Evolutionary conservation across 306 rosid genomes (phyloP).

Genomic region (Acacia crassicarpa): DNA sequence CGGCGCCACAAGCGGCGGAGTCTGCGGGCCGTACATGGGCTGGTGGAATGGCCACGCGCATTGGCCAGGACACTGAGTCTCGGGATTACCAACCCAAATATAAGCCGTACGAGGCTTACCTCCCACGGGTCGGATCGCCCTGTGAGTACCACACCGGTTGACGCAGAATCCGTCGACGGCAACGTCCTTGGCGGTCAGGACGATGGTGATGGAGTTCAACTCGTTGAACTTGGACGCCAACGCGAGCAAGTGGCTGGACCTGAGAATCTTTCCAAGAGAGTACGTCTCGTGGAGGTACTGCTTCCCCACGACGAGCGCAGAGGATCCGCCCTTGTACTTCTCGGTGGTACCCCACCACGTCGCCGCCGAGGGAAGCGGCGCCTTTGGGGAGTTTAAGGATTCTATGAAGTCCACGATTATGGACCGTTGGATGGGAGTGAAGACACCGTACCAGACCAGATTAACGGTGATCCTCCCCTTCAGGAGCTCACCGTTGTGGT

Average conservation of each 20-base stretch:
- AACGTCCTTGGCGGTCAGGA: slow-evolving; percentile 76
- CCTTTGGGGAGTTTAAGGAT: slow-evolving; percentile 38
- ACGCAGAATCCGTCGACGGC: slow-evolving; percentile 72
- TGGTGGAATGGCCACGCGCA: slow-evolving; percentile 98
- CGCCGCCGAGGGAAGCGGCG: slow-evolving; percentile 53
- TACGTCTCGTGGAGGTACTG: slow-evolving; percentile 65
- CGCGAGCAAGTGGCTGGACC: slow-evolving; percentile 42
- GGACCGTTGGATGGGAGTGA: slow-evolving; percentile 77
- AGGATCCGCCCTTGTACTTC: slow-evolving; percentile 64
- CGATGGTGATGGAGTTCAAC: slow-evolving; percentile 53
- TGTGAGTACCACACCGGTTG: slow-evolving; percentile 79
- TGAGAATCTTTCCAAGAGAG: slow-evolving; percentile 64
- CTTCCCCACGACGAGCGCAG: slow-evolving; percentile 61
- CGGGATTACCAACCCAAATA: slow-evolving; percentile 91
- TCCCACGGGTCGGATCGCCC: slow-evolving; percentile 27
- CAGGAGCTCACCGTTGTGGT: slow-evolving; percentile 84
- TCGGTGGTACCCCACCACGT: slow-evolving; percentile 89
- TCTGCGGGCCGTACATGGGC: slow-evolving; percentile 90
- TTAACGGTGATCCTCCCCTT: slow-evolving; percentile 81
- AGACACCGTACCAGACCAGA: slow-evolving; percentile 81
- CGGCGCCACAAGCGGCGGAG: slow-evolving; percentile 78
- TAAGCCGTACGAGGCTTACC: slow-evolving; percentile 51
- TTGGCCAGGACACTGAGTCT: slow-evolving; percentile 77
- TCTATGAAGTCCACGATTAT: slow-evolving; percentile 71
- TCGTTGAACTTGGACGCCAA: slow-evolving; percentile 48